These are phyloP conservation scores for Aspergillus nanangensis DNA, from an alignment of 495 filamentous ascomycete genomes.

Conservation along the genomic window DNA sequence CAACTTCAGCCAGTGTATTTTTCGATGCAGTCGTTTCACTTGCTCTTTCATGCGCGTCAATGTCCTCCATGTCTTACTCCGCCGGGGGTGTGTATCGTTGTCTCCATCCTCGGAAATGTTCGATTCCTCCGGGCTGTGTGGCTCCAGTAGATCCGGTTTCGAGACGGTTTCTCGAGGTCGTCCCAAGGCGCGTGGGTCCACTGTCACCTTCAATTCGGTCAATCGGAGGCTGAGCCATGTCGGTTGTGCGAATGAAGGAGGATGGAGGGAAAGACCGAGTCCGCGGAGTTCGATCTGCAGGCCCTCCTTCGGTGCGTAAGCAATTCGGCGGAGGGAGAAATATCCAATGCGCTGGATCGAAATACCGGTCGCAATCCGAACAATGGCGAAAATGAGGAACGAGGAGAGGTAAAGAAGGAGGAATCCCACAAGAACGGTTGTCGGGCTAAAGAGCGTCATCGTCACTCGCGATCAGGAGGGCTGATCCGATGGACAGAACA, in stretches of 20 bases:
- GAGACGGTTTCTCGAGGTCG: slow-evolving; percentile 34
- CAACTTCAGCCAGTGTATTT: slow-evolving; percentile 83
- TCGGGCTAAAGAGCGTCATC: slow-evolving; percentile 61
- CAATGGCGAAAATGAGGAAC: slow-evolving; percentile 88
- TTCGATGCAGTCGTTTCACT: slow-evolving; percentile 79
- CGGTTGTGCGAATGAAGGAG: slow-evolving; percentile 92
- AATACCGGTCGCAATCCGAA: slow-evolving; percentile 87
- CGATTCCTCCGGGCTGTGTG: slow-evolving; percentile 19
- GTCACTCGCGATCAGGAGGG: slow-evolving; percentile 36
- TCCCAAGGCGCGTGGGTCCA: slow-evolving; percentile 63
- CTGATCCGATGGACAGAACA: slow-evolving; percentile 31
- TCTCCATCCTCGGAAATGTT: slow-evolving; percentile 10
- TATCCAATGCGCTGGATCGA: slow-evolving; percentile 96
- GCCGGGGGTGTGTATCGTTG: slow-evolving; percentile 19
- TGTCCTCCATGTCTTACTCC: slow-evolving; percentile 74
- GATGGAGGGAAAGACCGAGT: slow-evolving; percentile 79
- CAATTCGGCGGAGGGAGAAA: slow-evolving; percentile 81
- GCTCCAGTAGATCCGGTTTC: slow-evolving; percentile 17
- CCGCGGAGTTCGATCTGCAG: slow-evolving; percentile 85
- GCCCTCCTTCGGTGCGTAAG: slow-evolving; percentile 82
- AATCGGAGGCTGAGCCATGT: slow-evolving; percentile 93
- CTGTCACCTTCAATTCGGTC: slow-evolving; percentile 74
- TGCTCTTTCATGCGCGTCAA: slow-evolving; percentile 74
- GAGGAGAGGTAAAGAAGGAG: slow-evolving; percentile 85
- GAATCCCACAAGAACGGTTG: slow-evolving; percentile 78